phyloP scores from a whole-genome alignment of 495 filamentous ascomycete genomes.

The Thermochaetoides thermophila region DNA sequence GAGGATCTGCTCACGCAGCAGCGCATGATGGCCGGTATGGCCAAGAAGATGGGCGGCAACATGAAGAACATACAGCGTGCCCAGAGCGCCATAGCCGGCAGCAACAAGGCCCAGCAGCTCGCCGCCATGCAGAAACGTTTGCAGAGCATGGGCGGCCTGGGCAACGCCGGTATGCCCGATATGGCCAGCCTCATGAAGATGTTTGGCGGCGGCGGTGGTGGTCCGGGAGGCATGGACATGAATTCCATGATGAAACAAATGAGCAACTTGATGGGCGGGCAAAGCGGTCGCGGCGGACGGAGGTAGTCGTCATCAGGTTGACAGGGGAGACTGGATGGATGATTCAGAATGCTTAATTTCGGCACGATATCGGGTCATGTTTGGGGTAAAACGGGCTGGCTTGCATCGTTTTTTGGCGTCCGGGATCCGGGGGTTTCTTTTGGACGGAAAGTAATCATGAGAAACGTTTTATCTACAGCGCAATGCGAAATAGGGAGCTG shows the following conservation, averaged over 20 bases:
- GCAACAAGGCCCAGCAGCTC: conserved; percentile 81
- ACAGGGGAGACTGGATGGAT: too few relatives aligned
- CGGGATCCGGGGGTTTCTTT: too few relatives aligned
- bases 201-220: conserved; percentile 41
- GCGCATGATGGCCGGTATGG: conserved; percentile 98
- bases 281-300: conserved; percentile 15
- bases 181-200: conserved; percentile 81
- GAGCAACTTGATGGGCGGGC: conserved; percentile 39
- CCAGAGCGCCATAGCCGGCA: conserved; percentile 76
- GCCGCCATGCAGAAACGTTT: conserved; percentile 95
- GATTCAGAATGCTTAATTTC: too few relatives aligned
- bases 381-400: conserved; percentile 1
- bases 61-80: conserved; percentile 94
- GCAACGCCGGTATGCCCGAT: conserved; percentile 49
- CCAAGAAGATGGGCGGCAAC: conserved; percentile 93
- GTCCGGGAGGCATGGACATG: conserved; percentile 62
- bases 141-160: conserved; percentile 72
- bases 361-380: too few relatives aligned
- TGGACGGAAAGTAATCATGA: too few relatives aligned
- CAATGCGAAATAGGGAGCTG: too few relatives aligned
- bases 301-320: conserved; percentile 2
- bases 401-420: too few relatives aligned
- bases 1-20: conserved; percentile 97
- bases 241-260: conserved; percentile 77
- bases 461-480: too few relatives aligned